phyloP scores from a whole-genome alignment of 768 basidiomycete genomes.

The Cystobasidium onofrii region DNA sequence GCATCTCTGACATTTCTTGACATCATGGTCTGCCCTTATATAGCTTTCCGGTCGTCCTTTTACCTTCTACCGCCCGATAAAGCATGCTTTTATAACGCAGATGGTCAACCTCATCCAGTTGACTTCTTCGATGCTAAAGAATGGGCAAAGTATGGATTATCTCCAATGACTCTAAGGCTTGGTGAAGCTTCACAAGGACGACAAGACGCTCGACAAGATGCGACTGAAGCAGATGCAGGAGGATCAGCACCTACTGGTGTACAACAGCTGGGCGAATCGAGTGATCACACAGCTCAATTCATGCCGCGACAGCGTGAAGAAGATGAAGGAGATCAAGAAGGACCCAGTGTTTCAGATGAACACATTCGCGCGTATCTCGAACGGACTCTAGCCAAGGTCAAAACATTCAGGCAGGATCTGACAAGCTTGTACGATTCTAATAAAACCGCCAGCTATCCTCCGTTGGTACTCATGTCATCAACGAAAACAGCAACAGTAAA shows the following conservation, averaged over 20 bases:
- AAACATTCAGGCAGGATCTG: constrained; percentile 33
- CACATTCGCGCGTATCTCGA: not conserved
- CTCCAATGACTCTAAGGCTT: constrained; percentile 17
- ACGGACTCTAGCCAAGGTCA: not conserved
- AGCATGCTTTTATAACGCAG: constrained; percentile 35
- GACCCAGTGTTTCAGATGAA: not conserved
- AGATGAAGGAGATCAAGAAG: not conserved
- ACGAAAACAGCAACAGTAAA: constrained; percentile 35
- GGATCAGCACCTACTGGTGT: not conserved
- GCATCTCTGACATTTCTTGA: not conserved
- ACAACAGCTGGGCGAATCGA: constrained; percentile 11
- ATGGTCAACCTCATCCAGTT: constrained; percentile 23
- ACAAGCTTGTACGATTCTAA: constrained; percentile 31
- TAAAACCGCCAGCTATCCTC: constrained; percentile 36
- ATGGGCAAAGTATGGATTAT: constrained; percentile 28
- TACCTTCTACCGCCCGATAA: constrained; percentile 34
- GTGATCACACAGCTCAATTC: not conserved
- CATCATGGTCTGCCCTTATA: not conserved
- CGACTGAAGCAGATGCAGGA: not conserved
- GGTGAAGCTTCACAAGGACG: not conserved
- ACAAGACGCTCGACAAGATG: not conserved
- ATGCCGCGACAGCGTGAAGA: not conserved
- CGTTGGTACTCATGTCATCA: constrained; percentile 32
- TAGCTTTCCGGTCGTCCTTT: constrained; percentile 27
- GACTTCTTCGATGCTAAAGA: constrained; percentile 34